Percentiles rank a stretch among this genome's conserved stretches.
Conservation (phyloP, 257 asterid species). For the Penstemon davidsonii region DNA sequence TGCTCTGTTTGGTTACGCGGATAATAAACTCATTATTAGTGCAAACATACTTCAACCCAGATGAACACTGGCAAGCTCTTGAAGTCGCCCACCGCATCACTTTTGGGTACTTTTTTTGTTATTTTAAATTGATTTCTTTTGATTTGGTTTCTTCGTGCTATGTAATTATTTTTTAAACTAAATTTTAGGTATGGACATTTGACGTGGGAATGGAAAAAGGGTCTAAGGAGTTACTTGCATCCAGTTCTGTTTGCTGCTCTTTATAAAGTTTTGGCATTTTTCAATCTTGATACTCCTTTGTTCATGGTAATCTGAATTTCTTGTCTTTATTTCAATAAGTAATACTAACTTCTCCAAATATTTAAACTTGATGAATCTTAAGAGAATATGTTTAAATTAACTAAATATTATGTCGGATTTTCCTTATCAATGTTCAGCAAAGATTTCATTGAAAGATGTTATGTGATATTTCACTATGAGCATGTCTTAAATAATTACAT, state of each 20-base stretch:
- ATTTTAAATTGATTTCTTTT: too few species aligned
- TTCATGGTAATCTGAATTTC: conserved; percentile 65
- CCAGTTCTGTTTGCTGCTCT: conserved; percentile 79
- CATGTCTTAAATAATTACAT: neutral
- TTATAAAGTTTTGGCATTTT: conserved; percentile 70
- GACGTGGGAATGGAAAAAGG: conserved; percentile 83
- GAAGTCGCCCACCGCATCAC: conserved; percentile 70
- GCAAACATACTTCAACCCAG: conserved; percentile 96
- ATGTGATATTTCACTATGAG: neutral
- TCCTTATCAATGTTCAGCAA: too few species aligned
- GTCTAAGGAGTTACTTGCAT: conserved; percentile 89
- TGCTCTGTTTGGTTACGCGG: conserved; percentile 34
- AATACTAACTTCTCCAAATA: too few species aligned
- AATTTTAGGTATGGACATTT: conserved; percentile 44
- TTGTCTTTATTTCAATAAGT: neutral
- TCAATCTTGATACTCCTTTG: conserved; percentile 74
- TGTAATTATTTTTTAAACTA: too few species aligned
- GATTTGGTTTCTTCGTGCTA: too few species aligned
- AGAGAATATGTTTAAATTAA: too few species aligned
- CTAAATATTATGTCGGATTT: too few species aligned
- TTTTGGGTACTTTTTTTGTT: conserved; percentile 51
- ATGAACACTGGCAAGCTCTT: conserved; percentile 98
- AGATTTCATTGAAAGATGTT: neutral
- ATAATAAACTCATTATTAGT: conserved; percentile 63
- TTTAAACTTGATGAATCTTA: too few species aligned